Evolutionary conservation across 2,329 filamentous ascomycete species (phyloP), one percentile per base, ranked within the genome.

Genomic region (Nemania sp.): DNA sequence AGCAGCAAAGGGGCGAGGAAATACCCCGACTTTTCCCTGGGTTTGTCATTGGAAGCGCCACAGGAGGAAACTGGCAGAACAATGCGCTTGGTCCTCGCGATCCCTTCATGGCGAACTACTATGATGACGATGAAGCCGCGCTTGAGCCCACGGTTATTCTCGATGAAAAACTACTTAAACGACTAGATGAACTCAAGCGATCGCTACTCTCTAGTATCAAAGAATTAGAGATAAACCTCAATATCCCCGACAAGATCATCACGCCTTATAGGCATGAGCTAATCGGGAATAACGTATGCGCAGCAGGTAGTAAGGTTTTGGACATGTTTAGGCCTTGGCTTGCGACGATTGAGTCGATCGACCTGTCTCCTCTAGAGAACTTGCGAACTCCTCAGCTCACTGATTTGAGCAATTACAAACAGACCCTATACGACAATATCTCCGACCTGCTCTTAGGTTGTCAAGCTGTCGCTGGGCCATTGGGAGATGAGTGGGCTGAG

Each of bases 401-500:
- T 55, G 96, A 98, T 73, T 98, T 98, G 78, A 91, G 90, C 75
- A 88, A 90, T 35, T 93, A 97, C 79, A 98, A 98, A 81, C 96
- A 99, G 79, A 92, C 92, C 73, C 85, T 97, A 20, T 98, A 98
- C 80, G 96, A 98, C 79, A 92, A 94, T 67, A 92, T 97, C 63
- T 94, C 94, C 8, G 96, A 98, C 78, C 87, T 99, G 29, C 82
- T 98, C 3, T 82, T 97, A 57, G 90, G 91, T 66, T 98, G 94
- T 76, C 96, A 99, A 80, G 90, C 92, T 26, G 92, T 98, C n/a
- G 93, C 94, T 5, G 93, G 93, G 8, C 96, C 96, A 5, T 81
- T 99, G 51, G 93, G 92, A 8, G 96, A 99, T 77, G 96, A 99
- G 81, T 99, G 96, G 96, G 89, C 94, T 3, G 94, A 97, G 78